phyloP scores from a whole-genome alignment of 163 green algal species.

The Trebouxiophyceae sp. region DNA sequence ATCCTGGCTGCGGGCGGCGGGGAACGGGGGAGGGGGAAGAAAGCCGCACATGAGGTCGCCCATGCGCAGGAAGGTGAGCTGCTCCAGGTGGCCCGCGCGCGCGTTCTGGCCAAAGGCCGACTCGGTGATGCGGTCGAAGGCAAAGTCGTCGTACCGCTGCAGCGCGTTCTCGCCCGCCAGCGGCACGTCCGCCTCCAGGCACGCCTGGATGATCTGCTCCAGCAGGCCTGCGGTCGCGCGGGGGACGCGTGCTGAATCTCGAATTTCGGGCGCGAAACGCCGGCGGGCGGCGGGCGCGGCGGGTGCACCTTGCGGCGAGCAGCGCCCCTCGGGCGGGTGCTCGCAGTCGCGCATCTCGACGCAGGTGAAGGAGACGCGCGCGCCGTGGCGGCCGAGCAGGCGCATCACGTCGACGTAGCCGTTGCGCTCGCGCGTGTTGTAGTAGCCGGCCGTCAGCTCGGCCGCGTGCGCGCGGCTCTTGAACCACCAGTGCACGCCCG shows the following conservation, averaged over 20 bases:
- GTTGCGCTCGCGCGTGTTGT: conserved; percentile 84
- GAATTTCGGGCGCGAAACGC: no score
- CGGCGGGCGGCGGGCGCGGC: background rate
- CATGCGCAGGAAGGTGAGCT: conserved; percentile 91
- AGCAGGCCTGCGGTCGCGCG: conserved; percentile 64
- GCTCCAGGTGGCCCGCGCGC: conserved; percentile 60
- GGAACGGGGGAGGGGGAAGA: no score
- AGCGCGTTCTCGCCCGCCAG: conserved; percentile 91
- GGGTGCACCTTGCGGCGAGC: conserved; percentile 66
- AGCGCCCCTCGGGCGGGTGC: conserved; percentile 80
- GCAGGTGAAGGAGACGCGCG: conserved; percentile 87
- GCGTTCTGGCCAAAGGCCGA: conserved; percentile 69
- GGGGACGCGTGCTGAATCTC: no score
- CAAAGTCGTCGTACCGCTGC: conserved; percentile 88
- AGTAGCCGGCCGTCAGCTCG: conserved; percentile 95
- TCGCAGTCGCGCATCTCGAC: conserved; percentile 98
- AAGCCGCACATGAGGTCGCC: conserved; percentile 49
- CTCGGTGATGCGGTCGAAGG: conserved; percentile 88
- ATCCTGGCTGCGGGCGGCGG: no score
- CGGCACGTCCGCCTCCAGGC: conserved; percentile 46
- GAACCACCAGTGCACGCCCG: conserved; percentile 97
- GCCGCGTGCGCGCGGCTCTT: conserved; percentile 83
- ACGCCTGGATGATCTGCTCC: conserved; percentile 58
- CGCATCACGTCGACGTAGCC: conserved; percentile 77
- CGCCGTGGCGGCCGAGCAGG: conserved; percentile 57